These are phyloP conservation scores for Trametes pubescens DNA, from an alignment of 1,284 basidiomycete species.

Conservation along the genomic window DNA sequence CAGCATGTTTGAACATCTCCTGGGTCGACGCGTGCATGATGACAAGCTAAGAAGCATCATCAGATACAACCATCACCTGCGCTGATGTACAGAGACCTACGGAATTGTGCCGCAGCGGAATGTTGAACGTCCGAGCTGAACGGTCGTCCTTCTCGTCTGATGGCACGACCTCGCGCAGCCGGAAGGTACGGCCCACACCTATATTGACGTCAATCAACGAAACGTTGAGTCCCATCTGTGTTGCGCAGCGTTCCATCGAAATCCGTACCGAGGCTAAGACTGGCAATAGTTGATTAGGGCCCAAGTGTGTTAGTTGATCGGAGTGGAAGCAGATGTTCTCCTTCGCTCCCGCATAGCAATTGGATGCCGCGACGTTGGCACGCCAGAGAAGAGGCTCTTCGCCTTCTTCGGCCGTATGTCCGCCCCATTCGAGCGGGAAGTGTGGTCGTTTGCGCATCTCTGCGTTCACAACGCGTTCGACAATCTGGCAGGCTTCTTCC, in stretches of 20 bases:
- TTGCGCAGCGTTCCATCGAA: conserved; percentile 6
- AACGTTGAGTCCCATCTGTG: background rate
- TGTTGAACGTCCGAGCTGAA: conserved; percentile 81
- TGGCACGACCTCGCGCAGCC: conserved; percentile 79
- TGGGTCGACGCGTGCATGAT: conserved; percentile 95
- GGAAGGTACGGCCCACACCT: conserved; percentile 64
- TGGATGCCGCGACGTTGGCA: conserved; percentile 92
- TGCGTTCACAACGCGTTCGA: conserved; percentile 82
- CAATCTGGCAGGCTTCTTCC: conserved; percentile 79
- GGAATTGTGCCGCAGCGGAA: conserved; percentile 86
- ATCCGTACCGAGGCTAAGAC: conserved; percentile 82
- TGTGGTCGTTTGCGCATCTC: conserved; percentile 70
- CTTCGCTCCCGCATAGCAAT: conserved; percentile 87
- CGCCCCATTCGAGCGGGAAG: conserved; percentile 80
- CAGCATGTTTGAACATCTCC: conserved; percentile 86
- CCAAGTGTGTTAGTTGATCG: conserved; percentile 81
- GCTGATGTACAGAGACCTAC: conserved; percentile 45
- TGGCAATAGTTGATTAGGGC: conserved; percentile 95
- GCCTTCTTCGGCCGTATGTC: conserved; percentile 43
- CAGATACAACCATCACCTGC: background rate
- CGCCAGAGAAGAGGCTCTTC: conserved; percentile 64
- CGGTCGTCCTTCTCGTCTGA: conserved; percentile 61
- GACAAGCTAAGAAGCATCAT: conserved; percentile 57
- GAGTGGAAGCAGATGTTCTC: conserved; percentile 91
- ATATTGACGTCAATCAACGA: background rate